phyloP scores from a whole-genome alignment of 306 rosid genomes.

The Rosa lucieae region DNA sequence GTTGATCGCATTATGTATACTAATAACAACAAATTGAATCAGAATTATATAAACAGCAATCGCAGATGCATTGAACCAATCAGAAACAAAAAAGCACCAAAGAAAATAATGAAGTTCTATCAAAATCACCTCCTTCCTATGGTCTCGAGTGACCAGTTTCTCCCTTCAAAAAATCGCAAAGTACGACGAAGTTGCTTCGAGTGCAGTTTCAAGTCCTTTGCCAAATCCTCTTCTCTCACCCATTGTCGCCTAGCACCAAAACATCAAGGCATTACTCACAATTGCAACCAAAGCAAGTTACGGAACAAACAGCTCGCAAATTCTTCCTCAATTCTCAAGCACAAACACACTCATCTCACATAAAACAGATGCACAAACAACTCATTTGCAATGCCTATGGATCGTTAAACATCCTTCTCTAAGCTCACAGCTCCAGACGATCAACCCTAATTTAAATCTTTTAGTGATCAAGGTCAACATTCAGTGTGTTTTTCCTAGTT shows the following conservation, averaged over 20 bases:
- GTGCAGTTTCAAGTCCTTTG: slow-evolving; percentile 91
- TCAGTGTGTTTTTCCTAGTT: background rate
- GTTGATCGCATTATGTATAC: background rate
- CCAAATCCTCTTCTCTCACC: slow-evolving; percentile 97
- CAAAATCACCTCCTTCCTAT: slow-evolving; percentile 74
- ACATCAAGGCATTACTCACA: background rate
- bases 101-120: slow-evolving; percentile 21
- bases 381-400: background rate
- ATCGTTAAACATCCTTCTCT: background rate
- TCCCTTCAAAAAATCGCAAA: slow-evolving; percentile 86
- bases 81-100: slow-evolving; percentile 8
- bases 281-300: slow-evolving; percentile 1
- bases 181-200: slow-evolving; percentile 89
- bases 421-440: background rate
- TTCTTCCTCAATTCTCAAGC: slow-evolving; percentile 1
- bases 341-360: background rate
- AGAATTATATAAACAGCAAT: background rate
- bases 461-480: background rate
- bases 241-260: slow-evolving; percentile 70
- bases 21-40: background rate
- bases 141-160: slow-evolving; percentile 84
- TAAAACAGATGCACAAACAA: background rate
- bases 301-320: slow-evolving; percentile 2
- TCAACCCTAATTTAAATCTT: background rate
- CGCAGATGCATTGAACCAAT: background rate